phyloP scores from a whole-genome alignment of 164 flowering plant genomes.

The Protea cynaroides region DNA sequence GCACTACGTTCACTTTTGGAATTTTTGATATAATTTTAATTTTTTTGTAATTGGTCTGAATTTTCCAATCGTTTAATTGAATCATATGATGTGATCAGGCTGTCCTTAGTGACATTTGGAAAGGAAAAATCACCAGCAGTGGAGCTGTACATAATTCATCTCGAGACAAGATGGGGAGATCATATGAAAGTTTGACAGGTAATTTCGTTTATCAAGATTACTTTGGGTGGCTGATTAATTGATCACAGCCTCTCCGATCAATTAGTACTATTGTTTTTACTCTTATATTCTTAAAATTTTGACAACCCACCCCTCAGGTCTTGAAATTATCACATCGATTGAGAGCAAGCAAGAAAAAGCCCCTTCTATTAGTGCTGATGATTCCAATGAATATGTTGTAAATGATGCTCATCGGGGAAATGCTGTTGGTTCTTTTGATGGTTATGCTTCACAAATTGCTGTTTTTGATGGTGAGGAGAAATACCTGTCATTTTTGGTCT shows the following conservation, averaged over 20 bases:
- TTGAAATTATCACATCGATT: constrained; percentile 14
- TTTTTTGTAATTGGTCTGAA: background rate
- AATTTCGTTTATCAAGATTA: background rate
- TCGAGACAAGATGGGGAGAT: constrained; percentile 30
- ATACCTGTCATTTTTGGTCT: background rate
- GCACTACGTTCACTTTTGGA: background rate
- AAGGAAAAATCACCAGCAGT: constrained; percentile 62
- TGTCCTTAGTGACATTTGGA: constrained; percentile 58
- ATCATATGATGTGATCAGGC: constrained; percentile 32
- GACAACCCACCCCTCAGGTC: too few relatives aligned
- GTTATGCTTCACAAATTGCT: constrained; percentile 8
- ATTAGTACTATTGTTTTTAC: too few relatives aligned
- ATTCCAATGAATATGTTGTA: constrained; percentile 9
- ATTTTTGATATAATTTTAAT: background rate
- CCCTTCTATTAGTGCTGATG: constrained; percentile 17
- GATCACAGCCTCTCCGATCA: background rate
- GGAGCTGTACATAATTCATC: constrained; percentile 41
- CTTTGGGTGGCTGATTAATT: background rate
- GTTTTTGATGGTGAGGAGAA: constrained; percentile 19
- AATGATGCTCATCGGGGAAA: constrained; percentile 20
- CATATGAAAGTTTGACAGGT: constrained; percentile 44
- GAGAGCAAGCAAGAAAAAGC: constrained; percentile 21
- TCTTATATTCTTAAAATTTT: too few relatives aligned
- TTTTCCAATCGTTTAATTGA: background rate
- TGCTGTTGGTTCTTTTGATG: constrained; percentile 15